Conservation (phyloP, 257 asterid species). For the Catharanthus roseus region DNA sequence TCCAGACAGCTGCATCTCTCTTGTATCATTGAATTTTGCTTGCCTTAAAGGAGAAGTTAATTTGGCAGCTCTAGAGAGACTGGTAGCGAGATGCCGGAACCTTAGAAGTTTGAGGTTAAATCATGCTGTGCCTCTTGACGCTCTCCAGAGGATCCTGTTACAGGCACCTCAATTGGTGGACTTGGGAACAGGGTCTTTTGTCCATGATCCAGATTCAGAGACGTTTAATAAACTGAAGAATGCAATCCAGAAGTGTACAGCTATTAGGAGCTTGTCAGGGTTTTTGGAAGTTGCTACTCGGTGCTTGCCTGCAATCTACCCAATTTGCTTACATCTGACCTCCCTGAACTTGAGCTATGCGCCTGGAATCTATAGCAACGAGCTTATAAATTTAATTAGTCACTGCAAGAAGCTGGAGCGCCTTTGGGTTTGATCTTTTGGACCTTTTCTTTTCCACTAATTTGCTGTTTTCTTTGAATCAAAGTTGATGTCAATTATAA, state of each 20-base stretch:
- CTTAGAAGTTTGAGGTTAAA: constrained; percentile 64
- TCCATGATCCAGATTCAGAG: constrained; percentile 51
- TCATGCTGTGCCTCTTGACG: constrained; percentile 52
- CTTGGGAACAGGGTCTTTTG: constrained; percentile 64
- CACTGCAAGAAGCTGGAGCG: constrained; percentile 68
- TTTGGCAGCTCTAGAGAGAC: constrained; percentile 58
- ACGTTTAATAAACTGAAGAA: constrained; percentile 35
- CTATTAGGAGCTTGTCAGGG: constrained; percentile 71
- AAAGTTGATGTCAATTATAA: background rate
- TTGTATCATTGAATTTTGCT: constrained; percentile 69
- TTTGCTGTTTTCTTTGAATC: background rate
- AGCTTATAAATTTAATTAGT: constrained; percentile 49
- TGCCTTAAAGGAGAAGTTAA: constrained; percentile 82
- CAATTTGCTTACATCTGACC: constrained; percentile 53
- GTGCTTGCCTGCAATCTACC: constrained; percentile 57
- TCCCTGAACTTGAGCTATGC: constrained; percentile 79
- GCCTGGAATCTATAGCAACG: constrained; percentile 45
- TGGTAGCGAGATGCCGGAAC: constrained; percentile 58
- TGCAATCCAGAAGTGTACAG: constrained; percentile 40
- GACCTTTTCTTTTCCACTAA: background rate
- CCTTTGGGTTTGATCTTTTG: constrained; percentile 55
- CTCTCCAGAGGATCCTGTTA: constrained; percentile 56
- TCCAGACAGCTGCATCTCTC: constrained; percentile 67
- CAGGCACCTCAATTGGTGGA: constrained; percentile 68
- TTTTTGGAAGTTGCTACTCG: constrained; percentile 47